Evolutionary conservation across 2,329 filamentous ascomycete genomes (phyloP).

Genomic region (Cadophora gregata): DNA sequence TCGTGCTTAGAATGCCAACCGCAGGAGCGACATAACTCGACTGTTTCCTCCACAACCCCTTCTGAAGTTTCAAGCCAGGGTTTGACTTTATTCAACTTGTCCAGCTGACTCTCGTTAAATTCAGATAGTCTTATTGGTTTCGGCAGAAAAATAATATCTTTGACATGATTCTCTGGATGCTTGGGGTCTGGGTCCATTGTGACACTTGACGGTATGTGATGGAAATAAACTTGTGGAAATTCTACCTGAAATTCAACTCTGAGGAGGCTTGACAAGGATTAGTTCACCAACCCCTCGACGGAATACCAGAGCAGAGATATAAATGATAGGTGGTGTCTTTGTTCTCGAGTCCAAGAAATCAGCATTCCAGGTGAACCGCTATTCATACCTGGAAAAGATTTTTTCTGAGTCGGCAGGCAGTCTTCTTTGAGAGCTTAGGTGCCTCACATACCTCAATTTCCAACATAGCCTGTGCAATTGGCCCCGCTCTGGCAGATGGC

Average conservation of each 20-base stretch:
- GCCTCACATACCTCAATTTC: no score
- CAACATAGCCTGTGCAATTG: no score
- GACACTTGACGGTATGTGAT: not conserved
- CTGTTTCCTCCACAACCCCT: slow-evolving; percentile 8
- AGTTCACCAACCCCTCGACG: not conserved
- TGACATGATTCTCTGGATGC: slow-evolving; percentile 23
- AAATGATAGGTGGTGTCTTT: not conserved
- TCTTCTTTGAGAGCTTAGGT: no score
- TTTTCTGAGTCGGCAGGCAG: not conserved
- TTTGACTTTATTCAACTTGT: not conserved
- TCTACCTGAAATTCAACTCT: not conserved
- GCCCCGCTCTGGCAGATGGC: no score
- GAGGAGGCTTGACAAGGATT: not conserved
- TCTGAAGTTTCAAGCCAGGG: not conserved
- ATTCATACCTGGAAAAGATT: not conserved
- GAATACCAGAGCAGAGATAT: not conserved
- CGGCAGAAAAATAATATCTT: slow-evolving; percentile 11
- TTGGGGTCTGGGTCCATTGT: slow-evolving; percentile 12
- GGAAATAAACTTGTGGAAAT: not conserved
- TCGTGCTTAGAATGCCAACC: slow-evolving; percentile 25
- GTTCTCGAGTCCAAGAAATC: not conserved
- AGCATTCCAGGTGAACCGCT: not conserved
- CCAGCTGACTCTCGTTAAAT: no score
- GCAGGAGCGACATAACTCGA: slow-evolving; percentile 27
- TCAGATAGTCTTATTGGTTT: not conserved